phyloP scores from a whole-genome alignment of 2,329 filamentous ascomycete genomes.

The Penicillium sp. region DNA sequence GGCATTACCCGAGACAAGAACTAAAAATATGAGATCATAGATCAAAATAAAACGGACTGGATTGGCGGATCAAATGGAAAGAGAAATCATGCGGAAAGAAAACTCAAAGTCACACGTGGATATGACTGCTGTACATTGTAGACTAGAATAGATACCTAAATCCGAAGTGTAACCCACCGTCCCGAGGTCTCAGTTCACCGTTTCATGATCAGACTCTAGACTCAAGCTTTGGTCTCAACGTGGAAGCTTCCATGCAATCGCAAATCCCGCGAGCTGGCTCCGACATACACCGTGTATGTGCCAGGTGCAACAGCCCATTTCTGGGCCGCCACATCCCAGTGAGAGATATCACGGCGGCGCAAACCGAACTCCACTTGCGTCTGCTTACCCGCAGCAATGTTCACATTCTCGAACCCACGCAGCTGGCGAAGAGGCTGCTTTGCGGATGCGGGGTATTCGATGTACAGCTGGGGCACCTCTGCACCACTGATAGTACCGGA shows the following conservation, averaged over 20 bases:
- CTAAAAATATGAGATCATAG: too few relatives aligned
- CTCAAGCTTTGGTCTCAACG: background rate
- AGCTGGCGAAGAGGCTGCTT: slow-evolving; percentile 52
- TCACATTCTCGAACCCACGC: slow-evolving; percentile 63
- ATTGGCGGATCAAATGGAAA: too few relatives aligned
- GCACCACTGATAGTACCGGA: slow-evolving; percentile 65
- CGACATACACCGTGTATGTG: slow-evolving; percentile 24
- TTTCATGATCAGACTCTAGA: background rate
- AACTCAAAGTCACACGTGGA: too few relatives aligned
- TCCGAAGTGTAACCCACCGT: background rate
- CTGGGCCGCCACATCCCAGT: slow-evolving; percentile 36
- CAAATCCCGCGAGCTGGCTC: slow-evolving; percentile 27
- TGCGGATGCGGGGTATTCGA: slow-evolving; percentile 26
- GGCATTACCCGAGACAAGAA: too few relatives aligned
- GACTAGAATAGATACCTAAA: background rate
- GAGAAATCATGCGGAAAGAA: too few relatives aligned
- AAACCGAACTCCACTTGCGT: slow-evolving; percentile 6
- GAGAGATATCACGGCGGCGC: slow-evolving; percentile 15
- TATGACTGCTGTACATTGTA: too few relatives aligned
- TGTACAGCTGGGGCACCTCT: slow-evolving; percentile 63
- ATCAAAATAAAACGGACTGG: too few relatives aligned
- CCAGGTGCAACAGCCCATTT: slow-evolving; percentile 34
- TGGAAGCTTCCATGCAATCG: background rate
- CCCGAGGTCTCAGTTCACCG: too few relatives aligned
- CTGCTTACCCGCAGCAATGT: slow-evolving; percentile 10